Percentiles rank a stretch among this genome's conserved stretches.
Evolutionary conservation across 331 rosid genomes (phyloP).

Genomic region (Rosa hybrid): DNA sequence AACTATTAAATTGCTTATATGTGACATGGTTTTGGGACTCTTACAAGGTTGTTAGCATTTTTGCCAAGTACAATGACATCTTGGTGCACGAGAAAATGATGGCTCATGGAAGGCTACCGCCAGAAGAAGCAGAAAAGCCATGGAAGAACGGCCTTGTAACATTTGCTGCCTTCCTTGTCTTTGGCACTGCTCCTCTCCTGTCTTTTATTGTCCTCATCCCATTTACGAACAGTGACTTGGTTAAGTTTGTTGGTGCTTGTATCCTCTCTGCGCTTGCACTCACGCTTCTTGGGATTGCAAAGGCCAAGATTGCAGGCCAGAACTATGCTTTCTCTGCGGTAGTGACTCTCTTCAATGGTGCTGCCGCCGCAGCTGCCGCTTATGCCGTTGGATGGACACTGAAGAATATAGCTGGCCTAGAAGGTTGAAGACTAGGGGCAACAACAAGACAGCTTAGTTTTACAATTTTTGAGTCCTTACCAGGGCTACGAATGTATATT

Average conservation of each 20-base stretch:
- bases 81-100: constrained; percentile 59
- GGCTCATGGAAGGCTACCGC: constrained; percentile 42
- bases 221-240: constrained; percentile 40
- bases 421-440: constrained; percentile 16
- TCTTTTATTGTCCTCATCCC: constrained; percentile 64
- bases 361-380: constrained; percentile 52
- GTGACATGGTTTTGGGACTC: background rate
- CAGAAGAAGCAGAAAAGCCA: constrained; percentile 52
- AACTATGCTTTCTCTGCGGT: constrained; percentile 37
- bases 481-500: background rate
- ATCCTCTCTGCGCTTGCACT: constrained; percentile 48
- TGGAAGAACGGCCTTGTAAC: constrained; percentile 59
- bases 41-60: constrained; percentile 55
- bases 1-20: background rate
- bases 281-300: constrained; percentile 47
- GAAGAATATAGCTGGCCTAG: constrained; percentile 39
- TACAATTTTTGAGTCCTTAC: background rate
- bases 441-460: background rate
- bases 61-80: constrained; percentile 55
- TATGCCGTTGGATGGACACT: constrained; percentile 53
- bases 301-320: constrained; percentile 53
- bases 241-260: constrained; percentile 60
- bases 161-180: constrained; percentile 46
- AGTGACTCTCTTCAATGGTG: constrained; percentile 47
- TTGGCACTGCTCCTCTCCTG: constrained; percentile 53